Evolutionary conservation across 495 filamentous ascomycete genomes (phyloP).

Genomic region (Lasiosphaeriaceae sp.): DNA sequence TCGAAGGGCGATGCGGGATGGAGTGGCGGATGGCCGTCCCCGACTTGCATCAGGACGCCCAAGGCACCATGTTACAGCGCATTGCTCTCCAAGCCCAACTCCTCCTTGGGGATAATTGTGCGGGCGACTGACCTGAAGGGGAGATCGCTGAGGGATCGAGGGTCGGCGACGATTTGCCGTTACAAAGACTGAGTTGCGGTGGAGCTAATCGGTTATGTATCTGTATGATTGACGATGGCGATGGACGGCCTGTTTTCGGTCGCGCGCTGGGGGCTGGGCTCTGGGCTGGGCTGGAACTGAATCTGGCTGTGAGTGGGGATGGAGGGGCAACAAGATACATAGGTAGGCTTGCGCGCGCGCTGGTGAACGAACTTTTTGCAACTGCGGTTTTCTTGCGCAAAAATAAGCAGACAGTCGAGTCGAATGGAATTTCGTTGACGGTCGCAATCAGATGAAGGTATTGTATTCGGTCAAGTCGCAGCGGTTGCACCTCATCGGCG

Average conservation of each 20-base stretch:
- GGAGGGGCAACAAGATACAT: constrained; percentile 9
- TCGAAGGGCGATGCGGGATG: constrained; percentile 9
- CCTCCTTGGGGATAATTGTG: not conserved
- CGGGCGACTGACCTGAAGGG: not conserved
- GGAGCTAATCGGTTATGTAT: not conserved
- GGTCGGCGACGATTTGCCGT: not conserved
- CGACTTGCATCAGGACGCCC: not conserved
- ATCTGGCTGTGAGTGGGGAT: not conserved
- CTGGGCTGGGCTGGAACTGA: too few species aligned
- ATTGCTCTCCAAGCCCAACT: not conserved
- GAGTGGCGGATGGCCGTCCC: constrained; percentile 12
- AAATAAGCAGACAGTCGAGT: too few species aligned
- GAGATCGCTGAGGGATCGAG: too few species aligned
- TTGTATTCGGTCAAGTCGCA: not conserved
- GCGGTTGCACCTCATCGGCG: constrained; percentile 6
- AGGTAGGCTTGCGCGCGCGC: too few species aligned
- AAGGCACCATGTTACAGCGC: not conserved
- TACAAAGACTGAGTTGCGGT: not conserved
- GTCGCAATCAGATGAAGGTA: constrained; percentile 3
- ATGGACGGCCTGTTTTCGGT: constrained; percentile 4
- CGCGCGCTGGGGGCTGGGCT: not conserved
- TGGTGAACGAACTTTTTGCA: too few species aligned
- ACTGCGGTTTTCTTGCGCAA: not conserved
- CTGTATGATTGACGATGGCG: constrained; percentile 1
- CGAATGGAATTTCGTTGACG: not conserved